Percentiles rank a stretch among this genome's conserved stretches.
Evolutionary conservation across 106 monocot genomes (phyloP).

Genomic region (Dioscorea dumetorum): DNA sequence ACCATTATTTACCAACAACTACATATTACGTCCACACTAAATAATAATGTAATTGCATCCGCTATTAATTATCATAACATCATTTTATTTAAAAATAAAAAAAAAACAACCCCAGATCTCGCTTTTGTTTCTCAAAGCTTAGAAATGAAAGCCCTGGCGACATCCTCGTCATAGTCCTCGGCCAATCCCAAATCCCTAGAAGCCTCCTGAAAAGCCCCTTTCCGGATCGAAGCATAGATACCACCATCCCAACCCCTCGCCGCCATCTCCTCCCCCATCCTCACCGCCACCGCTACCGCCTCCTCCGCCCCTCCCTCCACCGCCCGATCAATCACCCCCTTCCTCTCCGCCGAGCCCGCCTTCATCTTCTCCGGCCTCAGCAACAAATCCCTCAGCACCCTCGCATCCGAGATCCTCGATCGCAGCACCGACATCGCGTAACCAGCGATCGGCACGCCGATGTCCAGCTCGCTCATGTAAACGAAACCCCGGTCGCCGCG

Average conservation of each 20-base stretch:
- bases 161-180: no score
- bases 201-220: conserved; percentile 25
- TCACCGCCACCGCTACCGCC: conserved; percentile 30
- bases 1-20: no score
- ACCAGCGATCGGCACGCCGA: conserved; percentile 45
- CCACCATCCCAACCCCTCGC: conserved; percentile 44
- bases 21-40: no score
- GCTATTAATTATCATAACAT: no score
- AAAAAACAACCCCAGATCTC: no score
- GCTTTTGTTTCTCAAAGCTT: no score
- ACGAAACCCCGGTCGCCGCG: conserved; percentile 64
- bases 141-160: no score
- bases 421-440: conserved; percentile 46
- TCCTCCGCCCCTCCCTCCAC: conserved; percentile 14
- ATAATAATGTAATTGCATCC: no score
- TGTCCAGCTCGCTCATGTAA: conserved; percentile 88
- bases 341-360: conserved; percentile 40
- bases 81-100: no score
- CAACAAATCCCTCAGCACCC: conserved; percentile 37
- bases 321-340: conserved; percentile 49
- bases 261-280: conserved; percentile 49
- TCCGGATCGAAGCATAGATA: conserved; percentile 40
- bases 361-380: conserved; percentile 34
- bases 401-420: conserved; percentile 38
- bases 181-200: conserved; percentile 22